Evolutionary conservation across 345 rosid species (phyloP).

Genomic region (Citrus sp.): DNA sequence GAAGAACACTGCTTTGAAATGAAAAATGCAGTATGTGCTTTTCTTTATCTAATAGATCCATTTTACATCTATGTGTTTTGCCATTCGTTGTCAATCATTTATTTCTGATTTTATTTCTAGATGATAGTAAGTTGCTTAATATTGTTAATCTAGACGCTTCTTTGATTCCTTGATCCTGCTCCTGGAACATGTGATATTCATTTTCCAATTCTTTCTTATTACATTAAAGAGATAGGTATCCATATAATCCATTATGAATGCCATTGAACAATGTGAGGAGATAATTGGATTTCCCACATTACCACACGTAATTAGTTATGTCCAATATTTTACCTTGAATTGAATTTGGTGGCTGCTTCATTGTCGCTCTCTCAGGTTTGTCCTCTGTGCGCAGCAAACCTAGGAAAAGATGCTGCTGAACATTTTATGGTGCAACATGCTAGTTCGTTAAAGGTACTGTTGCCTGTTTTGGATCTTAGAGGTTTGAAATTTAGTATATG

Average conservation of each 20-base stretch:
- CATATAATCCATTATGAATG: not conserved
- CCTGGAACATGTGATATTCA: not conserved
- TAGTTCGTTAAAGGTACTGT: slow-evolving; percentile 43
- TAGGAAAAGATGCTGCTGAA: slow-evolving; percentile 49
- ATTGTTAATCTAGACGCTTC: not conserved
- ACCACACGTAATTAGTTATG: not conserved
- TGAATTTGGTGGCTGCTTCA: not conserved
- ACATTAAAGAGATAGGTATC: not conserved
- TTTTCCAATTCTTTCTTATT: not conserved
- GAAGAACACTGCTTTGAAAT: slow-evolving; percentile 64
- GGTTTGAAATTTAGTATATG: not conserved
- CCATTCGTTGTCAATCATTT: not conserved
- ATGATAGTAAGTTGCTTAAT: not conserved
- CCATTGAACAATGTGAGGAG: not conserved
- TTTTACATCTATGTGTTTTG: not conserved
- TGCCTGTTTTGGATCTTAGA: slow-evolving; percentile 3
- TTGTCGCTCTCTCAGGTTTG: slow-evolving; percentile 44
- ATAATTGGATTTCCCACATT: slow-evolving; percentile 5
- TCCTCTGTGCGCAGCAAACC: slow-evolving; percentile 62
- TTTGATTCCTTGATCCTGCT: not conserved
- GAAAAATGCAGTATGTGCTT: slow-evolving; percentile 48
- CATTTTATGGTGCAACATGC: slow-evolving; percentile 60
- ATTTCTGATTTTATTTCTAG: not conserved
- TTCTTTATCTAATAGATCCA: not conserved
- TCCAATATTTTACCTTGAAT: not conserved